Percentiles rank a stretch among this genome's conserved stretches.
phyloP scores from a whole-genome alignment of 441 rosid genomes.

The Eruca vesicaria region DNA sequence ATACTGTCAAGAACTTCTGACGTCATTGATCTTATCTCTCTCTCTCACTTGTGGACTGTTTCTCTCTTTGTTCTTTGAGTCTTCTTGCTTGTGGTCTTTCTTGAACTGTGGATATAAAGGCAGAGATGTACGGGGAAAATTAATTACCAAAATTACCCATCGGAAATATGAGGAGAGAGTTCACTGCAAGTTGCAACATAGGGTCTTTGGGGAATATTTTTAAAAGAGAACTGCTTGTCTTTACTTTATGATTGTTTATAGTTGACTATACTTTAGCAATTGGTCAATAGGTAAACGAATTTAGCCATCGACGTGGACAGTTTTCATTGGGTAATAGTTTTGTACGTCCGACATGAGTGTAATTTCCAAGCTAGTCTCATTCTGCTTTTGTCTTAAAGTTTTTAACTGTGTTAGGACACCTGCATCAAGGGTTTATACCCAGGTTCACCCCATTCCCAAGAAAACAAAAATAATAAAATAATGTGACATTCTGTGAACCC shows the following conservation, averaged over 20 bases:
- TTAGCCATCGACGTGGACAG: conserved; percentile 4
- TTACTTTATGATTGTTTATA: background rate
- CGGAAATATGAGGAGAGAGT: background rate
- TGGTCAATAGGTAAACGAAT: background rate
- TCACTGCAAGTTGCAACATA: background rate
- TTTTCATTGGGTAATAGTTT: background rate
- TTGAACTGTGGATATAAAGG: background rate
- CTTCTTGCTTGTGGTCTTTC: background rate
- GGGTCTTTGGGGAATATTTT: background rate
- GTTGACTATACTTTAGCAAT: background rate
- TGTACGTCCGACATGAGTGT: conserved; percentile 20
- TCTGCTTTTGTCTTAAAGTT: background rate
- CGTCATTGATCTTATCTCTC: conserved; percentile 36
- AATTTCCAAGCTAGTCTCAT: too few species aligned
- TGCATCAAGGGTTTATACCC: too few species aligned
- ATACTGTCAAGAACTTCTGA: conserved; percentile 36
- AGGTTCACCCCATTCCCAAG: too few species aligned
- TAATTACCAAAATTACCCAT: conserved; percentile 13
- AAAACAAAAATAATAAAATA: too few species aligned
- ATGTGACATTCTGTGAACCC: too few species aligned
- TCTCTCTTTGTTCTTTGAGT: background rate
- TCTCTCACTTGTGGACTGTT: background rate
- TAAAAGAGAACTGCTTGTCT: background rate
- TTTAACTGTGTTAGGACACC: too few species aligned
- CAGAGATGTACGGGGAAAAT: background rate